phyloP scores from a whole-genome alignment of 148 eudicot genomes.

The Chenopodium suecicum region DNA sequence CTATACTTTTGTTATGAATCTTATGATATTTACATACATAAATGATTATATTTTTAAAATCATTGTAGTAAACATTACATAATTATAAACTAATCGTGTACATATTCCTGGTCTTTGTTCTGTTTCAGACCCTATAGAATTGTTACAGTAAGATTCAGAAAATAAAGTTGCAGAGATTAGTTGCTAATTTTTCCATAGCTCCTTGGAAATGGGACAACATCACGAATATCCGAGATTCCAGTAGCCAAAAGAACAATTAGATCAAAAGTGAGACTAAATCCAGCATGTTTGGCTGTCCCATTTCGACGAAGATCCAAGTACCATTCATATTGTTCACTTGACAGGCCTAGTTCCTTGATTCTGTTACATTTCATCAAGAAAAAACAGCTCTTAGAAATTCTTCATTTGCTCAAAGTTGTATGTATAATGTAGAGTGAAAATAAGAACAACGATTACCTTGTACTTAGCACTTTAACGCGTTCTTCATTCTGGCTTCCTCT shows the following conservation, averaged over 20 bases:
- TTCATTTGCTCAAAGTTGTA: not conserved
- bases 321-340: constrained; percentile 73
- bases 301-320: constrained; percentile 80
- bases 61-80: not conserved
- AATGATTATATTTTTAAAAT: not conserved
- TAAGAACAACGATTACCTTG: constrained; percentile 42
- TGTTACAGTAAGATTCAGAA: not conserved
- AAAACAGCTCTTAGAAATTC: not conserved
- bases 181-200: constrained; percentile 54
- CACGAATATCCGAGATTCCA: constrained; percentile 71
- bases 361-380: constrained; percentile 34
- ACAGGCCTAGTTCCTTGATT: constrained; percentile 60
- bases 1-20: not conserved
- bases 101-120: not conserved
- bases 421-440: not conserved
- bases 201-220: constrained; percentile 84
- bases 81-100: not conserved
- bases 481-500: constrained; percentile 91
- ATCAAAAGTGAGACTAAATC: constrained; percentile 73
- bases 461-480: constrained; percentile 48
- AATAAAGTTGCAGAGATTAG: constrained; percentile 19
- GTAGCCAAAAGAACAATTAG: constrained; percentile 71
- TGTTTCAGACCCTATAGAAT: not conserved
- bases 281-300: constrained; percentile 67
- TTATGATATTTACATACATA: not conserved